Conservation (phyloP, 75 land plant genomes). For the Azolla pinnata region DNA sequence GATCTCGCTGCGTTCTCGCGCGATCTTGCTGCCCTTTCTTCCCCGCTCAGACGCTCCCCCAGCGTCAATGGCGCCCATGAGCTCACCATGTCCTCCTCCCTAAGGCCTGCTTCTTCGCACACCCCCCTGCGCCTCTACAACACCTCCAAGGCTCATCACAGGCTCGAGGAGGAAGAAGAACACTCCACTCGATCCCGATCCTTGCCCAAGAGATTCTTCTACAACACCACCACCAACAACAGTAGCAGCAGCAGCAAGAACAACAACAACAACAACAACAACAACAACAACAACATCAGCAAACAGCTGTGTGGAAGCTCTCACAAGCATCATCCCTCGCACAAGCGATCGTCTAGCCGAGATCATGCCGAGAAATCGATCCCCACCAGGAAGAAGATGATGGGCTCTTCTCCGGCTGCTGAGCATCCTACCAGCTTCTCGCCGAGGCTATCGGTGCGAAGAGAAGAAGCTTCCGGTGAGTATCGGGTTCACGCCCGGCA, state of each 20-base stretch:
- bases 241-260: neutral
- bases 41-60: constrained; percentile 1
- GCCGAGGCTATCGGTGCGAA: neutral
- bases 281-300: too few species aligned
- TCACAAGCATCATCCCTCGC: too few species aligned
- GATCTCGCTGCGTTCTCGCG: constrained; percentile 5
- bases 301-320: too few species aligned
- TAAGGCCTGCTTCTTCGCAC: neutral
- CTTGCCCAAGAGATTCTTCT: constrained; percentile 3
- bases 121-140: neutral
- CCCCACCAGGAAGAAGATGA: neutral
- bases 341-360: constrained; percentile 6
- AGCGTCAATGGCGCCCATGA: constrained; percentile 6
- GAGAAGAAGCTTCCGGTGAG: constrained; percentile 8
- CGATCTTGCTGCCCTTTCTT: constrained; percentile 2
- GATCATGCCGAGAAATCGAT: neutral
- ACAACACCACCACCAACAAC: neutral
- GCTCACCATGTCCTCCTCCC: neutral
- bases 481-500: neutral
- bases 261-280: too few species aligned
- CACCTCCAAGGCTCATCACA: neutral
- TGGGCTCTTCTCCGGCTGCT: too few species aligned
- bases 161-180: neutral
- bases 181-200: neutral
- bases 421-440: neutral